Base-by-base conservation (phyloP, 176 grass and related monocot genomes). In the Triticum timopheevii region DNA sequence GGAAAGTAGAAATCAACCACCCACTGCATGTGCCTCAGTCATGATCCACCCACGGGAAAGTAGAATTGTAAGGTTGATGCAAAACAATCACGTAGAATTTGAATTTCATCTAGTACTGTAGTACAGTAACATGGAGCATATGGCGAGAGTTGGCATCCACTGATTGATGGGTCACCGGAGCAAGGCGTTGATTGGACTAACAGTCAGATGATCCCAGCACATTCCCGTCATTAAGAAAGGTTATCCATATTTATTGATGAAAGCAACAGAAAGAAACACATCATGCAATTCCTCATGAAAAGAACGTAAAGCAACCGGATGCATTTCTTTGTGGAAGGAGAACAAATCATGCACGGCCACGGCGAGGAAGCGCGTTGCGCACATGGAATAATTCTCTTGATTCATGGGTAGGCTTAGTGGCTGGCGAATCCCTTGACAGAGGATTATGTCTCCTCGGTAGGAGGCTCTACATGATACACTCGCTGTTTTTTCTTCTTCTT, bases 361-460 rank as follows among this genome's bases (percentile, higher is more conserved):
- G 50, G 19, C 40, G 42, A 44, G 76, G 49, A 59, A 65, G 61
- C 52, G 54, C 24, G 27, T 76, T 16, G 19, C 38, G 6, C 10
- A 28, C 0, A 73, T 17, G 15, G 7, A 67, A 61, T 66, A 49
- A 42, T 19, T 38, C 58, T 24, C 35, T 61, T 80, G 49, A 62
- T 86, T 79, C 22, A 20, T 54, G 25, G 69, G 76, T 49, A 30
- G 65, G 50, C 6, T 87, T 64, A 76, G 44, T 82, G 38, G 86
- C 70, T 59, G 61, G 61, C 70, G 17, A 87, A 82, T 87, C 79
- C 69, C 69, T 87, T 54, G 31, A 76, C 56, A 67, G 47, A 33
- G 15, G 79, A 80, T 87, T 66, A 38, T 87, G 78, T 87, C 70
- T 76, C 70, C 79, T 79, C 3, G 40, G 6, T 61, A 77, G 71